Evolutionary conservation across 2,329 filamentous ascomycete species (phyloP), one percentile per base, ranked within the genome.

Genomic region (Pseudogymnoascus sp.): DNA sequence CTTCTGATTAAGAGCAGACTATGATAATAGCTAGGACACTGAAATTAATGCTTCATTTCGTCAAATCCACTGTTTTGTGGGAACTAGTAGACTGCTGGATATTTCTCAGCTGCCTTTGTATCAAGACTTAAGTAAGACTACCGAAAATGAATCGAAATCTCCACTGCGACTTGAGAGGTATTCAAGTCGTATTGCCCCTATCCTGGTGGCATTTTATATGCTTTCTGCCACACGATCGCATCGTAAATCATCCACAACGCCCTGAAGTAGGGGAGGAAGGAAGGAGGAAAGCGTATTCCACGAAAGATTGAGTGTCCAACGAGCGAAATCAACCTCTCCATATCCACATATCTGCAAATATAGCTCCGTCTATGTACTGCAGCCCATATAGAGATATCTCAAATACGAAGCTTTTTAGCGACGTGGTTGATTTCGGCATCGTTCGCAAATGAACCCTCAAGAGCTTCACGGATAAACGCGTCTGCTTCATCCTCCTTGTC

Each of bases 401-500:
- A 55, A 55, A 33, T 33, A 21, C 49, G 49, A 33, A 55, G 49
- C 49, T 35, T 55, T 35, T 55, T 55, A 55, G 49, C 28, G 16
- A 55, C 28, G 16, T 55, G 49, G 28, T 33, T 21, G 16, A 55
- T 55, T 16, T 35, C 28, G 14, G 49, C 16, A 55, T 55, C 49
- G 16, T 55, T n/a, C n/a, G 49, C 25, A 35, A 55, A 33, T 21
- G 49, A 55, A 33, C 49, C 28, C 3, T 25, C 28, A 21, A 55
- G 23, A 18, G 49, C 49, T 12, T 55, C 49, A 18, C 49, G 49
- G 49, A 55, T 35, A 55, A 55, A 55, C 28, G 14, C 12, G 11
- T 55, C 49, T 21, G 49, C 49, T 31, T 60, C 58, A 40, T 60
- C 58, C 25, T 60, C 58, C 14, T 40, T 31, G 58, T 41, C 58